Evolutionary conservation across 768 basidiomycete genomes (phyloP), one percentile per base, ranked within the genome.

Genomic region (Boletus speciosus): DNA sequence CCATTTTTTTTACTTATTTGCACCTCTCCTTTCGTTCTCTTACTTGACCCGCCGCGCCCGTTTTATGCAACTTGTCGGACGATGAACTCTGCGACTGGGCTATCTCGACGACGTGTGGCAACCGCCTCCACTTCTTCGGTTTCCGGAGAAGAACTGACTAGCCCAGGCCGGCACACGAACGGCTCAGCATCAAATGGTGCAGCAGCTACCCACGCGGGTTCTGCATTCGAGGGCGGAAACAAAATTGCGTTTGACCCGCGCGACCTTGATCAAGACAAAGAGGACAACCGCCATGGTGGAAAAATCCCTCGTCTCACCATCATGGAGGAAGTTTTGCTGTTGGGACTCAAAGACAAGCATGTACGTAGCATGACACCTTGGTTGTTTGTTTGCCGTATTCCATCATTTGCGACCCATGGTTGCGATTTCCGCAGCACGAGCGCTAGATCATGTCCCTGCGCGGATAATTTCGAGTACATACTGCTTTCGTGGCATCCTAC

Each of bases 301-400:
- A 84, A 81, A 71, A 80, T 88, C 71, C 97, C 97, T 3, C 78
- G 78, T 53, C 75, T 99, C 62, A 99, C 97, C 25, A 80, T 99
- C 52, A 90, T 98, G 90, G 97, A 99, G 75, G 97, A 99, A 76
- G 86, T 99, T 6, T 75, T 98, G 56, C 71, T 99, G 52, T 74
- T 99, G 12, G 97, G 97, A 5, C 75, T 99, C 54, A 98, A 98
- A 71, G 97, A 98, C 74, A 95, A 94, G 67, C 93, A 96, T 77
- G 93, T 93, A 63, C 21, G 79, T 74, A 25, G 19, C 55, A 37
- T 21, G 23, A 25, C 46, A n/a, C 29, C 12, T 40, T 32, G 4
- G n/a, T 58, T 39, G n/a, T 58, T 39, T 21, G n/a, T 54, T 32
- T 37, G 25, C 44, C 52, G 12, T 52, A 42, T 47, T 47, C 54